Base-by-base conservation (phyloP, 2,329 filamentous ascomycete species). In the Colletotrichum echinochloae region DNA sequence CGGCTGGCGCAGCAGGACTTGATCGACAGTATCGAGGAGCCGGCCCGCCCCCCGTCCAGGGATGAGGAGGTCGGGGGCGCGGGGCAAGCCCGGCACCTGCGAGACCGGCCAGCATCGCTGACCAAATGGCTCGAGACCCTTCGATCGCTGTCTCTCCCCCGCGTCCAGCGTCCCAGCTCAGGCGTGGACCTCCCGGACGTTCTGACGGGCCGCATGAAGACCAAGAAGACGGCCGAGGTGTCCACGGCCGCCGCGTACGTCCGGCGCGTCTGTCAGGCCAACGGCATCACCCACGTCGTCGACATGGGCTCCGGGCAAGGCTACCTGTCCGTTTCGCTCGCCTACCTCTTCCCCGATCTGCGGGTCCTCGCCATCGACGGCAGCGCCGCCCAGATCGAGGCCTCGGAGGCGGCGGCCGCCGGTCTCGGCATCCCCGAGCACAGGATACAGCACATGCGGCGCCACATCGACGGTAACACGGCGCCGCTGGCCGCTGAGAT, bases 181-280 rank as follows among this genome's bases (percentile, higher is more conserved):
- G 52, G 23, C 5, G 41, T 75, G 2, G 7, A 28, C 0, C 60
- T 80, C 0, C 76, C 78, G 0, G 71, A 75, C 12, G 49, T 70
- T 0, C 66, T 80, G 9, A 66, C 66, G 5, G n/a, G 30, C 2
- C 74, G 72, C 16, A 80, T 79, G 78, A 77, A 77, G 20, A 73
- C 76, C 2, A 80, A 80, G 48, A 80, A 80, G 35, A 74, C 71
- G 0, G 74, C 74, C 8, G 78, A 80, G 61, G 76, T 80, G 1
- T 76, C 78, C 18, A 68, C 66, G 2, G 78, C 78, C 7, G 73
- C 67, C 0, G 73, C 75, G 1, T 75, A 78, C 52, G 76, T 79
- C 18, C 72, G 72, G 57, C 55, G 55, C 14, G 52, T 76, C 9
- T 79, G 77, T 49, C 35, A 73, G 26, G 37, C 66, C 4, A 73